Conservation (phyloP, 768 basidiomycete species). For the Hypholoma sublateritium region DNA sequence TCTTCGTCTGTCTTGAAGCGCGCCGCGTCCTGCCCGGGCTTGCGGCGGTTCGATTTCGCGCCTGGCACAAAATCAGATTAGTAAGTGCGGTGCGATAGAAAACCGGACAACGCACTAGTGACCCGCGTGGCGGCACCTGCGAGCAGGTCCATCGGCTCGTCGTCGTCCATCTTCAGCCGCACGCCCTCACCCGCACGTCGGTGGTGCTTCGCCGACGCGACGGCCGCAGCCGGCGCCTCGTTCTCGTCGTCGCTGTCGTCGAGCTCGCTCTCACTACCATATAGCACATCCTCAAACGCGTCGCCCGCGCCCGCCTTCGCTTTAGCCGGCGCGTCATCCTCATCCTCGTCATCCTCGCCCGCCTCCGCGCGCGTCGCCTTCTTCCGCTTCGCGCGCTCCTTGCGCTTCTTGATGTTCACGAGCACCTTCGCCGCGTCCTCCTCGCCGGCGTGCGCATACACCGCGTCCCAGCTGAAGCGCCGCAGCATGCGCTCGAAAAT, state of each 20-base stretch:
- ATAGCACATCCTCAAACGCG: constrained; percentile 96
- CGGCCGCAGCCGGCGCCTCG: constrained; percentile 20
- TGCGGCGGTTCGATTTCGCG: constrained; percentile 47
- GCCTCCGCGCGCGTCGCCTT: constrained; percentile 56
- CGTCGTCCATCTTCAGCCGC: constrained; percentile 81
- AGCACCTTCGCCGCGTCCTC: constrained; percentile 88
- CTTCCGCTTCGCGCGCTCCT: constrained; percentile 90
- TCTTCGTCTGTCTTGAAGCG: constrained; percentile 86
- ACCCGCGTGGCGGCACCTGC: constrained; percentile 73
- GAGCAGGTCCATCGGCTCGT: constrained; percentile 94
- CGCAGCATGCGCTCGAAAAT: constrained; percentile 96
- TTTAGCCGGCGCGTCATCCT: constrained; percentile 51
- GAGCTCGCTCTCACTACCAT: constrained; percentile 93
- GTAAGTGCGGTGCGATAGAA: background rate
- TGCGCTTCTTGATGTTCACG: constrained; percentile 92
- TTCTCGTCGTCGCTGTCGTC: constrained; percentile 70
- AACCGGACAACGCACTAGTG: constrained; percentile 53
- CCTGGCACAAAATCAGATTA: constrained; percentile 30
- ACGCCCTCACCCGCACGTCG: constrained; percentile 38
- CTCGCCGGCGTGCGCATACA: constrained; percentile 71
- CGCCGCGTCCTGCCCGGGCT: constrained; percentile 82
- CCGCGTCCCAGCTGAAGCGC: constrained; percentile 84
- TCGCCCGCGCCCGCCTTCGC: constrained; percentile 65
- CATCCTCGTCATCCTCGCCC: constrained; percentile 29
- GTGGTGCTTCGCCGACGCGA: constrained; percentile 18